These are phyloP conservation scores for Scorias spongiosa DNA, from an alignment of 2,329 filamentous ascomycete genomes.

Conservation along the genomic window DNA sequence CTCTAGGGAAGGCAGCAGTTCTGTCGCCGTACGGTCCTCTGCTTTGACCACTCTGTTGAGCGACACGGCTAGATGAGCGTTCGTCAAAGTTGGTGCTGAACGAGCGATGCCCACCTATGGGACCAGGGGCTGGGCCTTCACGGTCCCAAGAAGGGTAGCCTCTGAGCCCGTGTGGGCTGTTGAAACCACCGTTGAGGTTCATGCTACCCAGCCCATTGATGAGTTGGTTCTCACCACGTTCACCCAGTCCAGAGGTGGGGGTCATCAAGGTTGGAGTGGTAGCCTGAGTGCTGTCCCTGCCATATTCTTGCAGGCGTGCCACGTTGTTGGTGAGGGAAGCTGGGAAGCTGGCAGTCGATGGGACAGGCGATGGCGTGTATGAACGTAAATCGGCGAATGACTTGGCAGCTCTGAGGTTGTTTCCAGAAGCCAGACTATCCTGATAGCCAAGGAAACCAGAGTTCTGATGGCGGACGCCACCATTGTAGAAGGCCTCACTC, in stretches of 20 bases:
- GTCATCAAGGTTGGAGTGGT: constrained; percentile 51
- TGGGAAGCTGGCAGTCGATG: constrained; percentile 78
- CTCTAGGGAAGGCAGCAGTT: constrained; percentile 39
- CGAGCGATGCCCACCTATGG: constrained; percentile 49
- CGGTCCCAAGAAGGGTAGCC: constrained; percentile 48
- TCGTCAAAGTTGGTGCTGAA: constrained; percentile 45
- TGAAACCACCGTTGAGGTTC: constrained; percentile 31
- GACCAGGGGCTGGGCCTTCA: constrained; percentile 36
- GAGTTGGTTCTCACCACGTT: constrained; percentile 28
- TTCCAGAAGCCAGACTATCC: constrained; percentile 54
- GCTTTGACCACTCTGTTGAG: constrained; percentile 31
- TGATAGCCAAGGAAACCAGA: constrained; percentile 71
- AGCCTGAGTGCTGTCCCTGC: constrained; percentile 40
- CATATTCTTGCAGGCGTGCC: constrained; percentile 45
- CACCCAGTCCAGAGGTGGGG: constrained; percentile 29
- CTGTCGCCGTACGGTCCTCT: constrained; percentile 46
- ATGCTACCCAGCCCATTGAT: constrained; percentile 49
- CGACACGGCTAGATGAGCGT: constrained; percentile 34
- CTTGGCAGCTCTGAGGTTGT: constrained; percentile 82
- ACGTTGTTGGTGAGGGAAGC: constrained; percentile 49
- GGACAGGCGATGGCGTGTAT: constrained; percentile 84
- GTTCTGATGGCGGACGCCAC: constrained; percentile 63
- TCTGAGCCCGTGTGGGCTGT: constrained; percentile 43
- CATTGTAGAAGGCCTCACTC: constrained; percentile 58
- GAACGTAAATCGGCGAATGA: constrained; percentile 92